Evolutionary conservation across 2,329 filamentous ascomycete species (phyloP), one percentile per base, ranked within the genome.

Genomic region (Arthrobotrys sinensis): DNA sequence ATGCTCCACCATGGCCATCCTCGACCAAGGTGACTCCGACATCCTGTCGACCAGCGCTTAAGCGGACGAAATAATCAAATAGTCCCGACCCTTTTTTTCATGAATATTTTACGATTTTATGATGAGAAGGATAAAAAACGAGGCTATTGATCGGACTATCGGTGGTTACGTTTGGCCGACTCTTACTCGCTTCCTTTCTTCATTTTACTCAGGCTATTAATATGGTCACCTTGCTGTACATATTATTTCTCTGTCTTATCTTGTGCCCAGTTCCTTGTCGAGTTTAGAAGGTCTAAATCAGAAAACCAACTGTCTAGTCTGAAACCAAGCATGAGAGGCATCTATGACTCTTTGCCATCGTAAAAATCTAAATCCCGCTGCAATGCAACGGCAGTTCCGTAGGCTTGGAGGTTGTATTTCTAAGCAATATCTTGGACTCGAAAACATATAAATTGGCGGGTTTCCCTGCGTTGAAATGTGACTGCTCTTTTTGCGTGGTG

Each of bases 11-110:
- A 96, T 99, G 92, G 91, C 94, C 83, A 92, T 98, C 85, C 88
- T 98, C 82, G 96, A 99, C 87, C 94, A 94, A 85, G 96, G 95
- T 91, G 92, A 98, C 91, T 97, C 93, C 83, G 96, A 99, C 87
- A 99, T 99, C 87, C 90, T 99, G 83, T 91, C 88, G 87, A 91
- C 93, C 86, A 86, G 88, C 85, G 87, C 88, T 84, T 92, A 91
- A 87, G 80, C 81, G 76, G 40, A 40, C 52, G 40, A 36, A 36
- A 32, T 16, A 45, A 32, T 48, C 40, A 55, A 36, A 62, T 66
- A 19, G 45, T 53, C 16, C 16, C 11, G 60, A 12, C 21, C n/a
- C 28, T 52, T 52, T 52, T 12, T 57, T 14, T 68, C 63, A 63
- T 52, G 52, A 68, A 40, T 28, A 43, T 63, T 68, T 46, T 46